Conservation (phyloP, 257 asterid species). For the Solanum etuberosum region DNA sequence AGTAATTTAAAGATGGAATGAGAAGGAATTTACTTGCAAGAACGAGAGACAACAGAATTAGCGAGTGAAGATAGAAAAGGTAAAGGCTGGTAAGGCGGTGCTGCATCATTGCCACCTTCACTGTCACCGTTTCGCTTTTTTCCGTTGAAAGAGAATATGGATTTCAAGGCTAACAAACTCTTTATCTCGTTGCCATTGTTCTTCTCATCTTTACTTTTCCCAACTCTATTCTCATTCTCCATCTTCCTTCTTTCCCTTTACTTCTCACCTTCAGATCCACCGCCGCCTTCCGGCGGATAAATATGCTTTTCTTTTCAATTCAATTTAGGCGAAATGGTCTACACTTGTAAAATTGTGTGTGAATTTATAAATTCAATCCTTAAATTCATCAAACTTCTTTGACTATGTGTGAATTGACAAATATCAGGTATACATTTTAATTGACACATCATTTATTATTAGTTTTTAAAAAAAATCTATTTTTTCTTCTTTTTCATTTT, state of each 20-base stretch:
- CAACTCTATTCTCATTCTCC: slow-evolving; percentile 23
- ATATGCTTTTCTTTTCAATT: background rate
- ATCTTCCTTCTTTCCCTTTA: background rate
- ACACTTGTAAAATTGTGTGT: too few species aligned
- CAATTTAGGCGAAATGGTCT: background rate
- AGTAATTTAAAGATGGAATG: background rate
- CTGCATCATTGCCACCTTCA: slow-evolving; percentile 5
- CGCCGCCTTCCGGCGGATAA: background rate
- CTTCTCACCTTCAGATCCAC: background rate
- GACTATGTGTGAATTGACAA: too few species aligned
- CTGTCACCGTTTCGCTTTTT: slow-evolving; percentile 6
- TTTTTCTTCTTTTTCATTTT: too few species aligned
- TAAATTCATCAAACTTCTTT: background rate
- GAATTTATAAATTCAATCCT: too few species aligned
- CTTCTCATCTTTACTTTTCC: slow-evolving; percentile 2
- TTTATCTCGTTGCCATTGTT: slow-evolving; percentile 1
- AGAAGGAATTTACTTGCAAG: slow-evolving; percentile 33
- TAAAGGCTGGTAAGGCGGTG: slow-evolving; percentile 14
- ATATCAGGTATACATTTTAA: too few species aligned
- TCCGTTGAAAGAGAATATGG: slow-evolving; percentile 35
- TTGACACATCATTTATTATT: too few species aligned
- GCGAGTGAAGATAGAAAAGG: slow-evolving; percentile 56
- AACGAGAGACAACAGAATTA: slow-evolving; percentile 56
- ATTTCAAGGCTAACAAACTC: slow-evolving; percentile 28
- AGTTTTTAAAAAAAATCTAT: too few species aligned